phyloP scores from a whole-genome alignment of 2,329 filamentous ascomycete genomes.

The Drechmeria coniospora region DNA sequence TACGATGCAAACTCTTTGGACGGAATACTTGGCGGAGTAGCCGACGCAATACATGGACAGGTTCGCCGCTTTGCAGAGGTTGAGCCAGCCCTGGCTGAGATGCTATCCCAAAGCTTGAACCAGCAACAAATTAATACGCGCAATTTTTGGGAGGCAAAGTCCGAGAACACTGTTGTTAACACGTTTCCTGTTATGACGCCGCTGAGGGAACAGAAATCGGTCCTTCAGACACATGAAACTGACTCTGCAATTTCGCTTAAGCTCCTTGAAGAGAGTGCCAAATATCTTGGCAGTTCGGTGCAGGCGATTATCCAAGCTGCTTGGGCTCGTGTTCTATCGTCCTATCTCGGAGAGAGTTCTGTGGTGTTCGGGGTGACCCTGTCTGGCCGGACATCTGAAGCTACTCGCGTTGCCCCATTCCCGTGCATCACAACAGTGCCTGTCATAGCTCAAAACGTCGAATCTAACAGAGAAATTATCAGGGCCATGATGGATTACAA shows the following conservation, averaged over 20 bases:
- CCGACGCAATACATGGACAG: constrained; percentile 10
- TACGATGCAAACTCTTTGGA: constrained; percentile 71
- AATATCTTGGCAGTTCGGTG: constrained; percentile 47
- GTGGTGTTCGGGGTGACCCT: constrained; percentile 71
- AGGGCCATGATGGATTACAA: constrained; percentile 50
- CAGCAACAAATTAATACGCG: constrained; percentile 19
- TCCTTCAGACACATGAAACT: constrained; percentile 17
- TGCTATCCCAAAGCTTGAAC: constrained; percentile 21
- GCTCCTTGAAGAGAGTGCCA: constrained; percentile 40
- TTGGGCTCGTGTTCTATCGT: constrained; percentile 61
- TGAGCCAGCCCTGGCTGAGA: constrained; percentile 22
- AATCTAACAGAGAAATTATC: constrained; percentile 42
- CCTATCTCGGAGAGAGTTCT: constrained; percentile 58
- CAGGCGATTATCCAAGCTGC: constrained; percentile 63
- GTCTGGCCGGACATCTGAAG: constrained; percentile 52
- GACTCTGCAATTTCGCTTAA: constrained; percentile 22
- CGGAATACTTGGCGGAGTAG: constrained; percentile 46
- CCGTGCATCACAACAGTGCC: constrained; percentile 77
- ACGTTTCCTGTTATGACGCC: constrained; percentile 67
- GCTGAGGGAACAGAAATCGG: constrained; percentile 23
- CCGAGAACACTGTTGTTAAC: constrained; percentile 39
- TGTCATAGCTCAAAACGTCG: constrained; percentile 39
- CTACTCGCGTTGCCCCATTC: constrained; percentile 46
- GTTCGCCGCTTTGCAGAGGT: constrained; percentile 9
- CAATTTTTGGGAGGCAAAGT: constrained; percentile 48